Evolutionary conservation across 371 early-diverging fungal species (phyloP).

Genomic region (Fennellomyces sp.): DNA sequence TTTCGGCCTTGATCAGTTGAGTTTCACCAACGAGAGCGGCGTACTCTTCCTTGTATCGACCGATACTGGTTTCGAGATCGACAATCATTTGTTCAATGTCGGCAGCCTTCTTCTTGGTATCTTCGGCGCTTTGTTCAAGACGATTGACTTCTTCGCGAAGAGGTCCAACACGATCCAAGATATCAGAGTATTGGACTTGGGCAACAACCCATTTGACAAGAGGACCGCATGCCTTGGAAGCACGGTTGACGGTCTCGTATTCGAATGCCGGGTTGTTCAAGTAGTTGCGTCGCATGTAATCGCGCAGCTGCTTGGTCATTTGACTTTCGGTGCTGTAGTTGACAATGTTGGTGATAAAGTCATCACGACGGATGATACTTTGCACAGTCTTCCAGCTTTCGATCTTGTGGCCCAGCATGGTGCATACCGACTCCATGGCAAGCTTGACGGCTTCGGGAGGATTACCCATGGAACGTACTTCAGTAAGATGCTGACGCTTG

Average conservation of each 20-base stretch:
- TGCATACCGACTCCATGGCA: conserved; percentile 98
- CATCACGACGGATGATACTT: conserved; percentile 91
- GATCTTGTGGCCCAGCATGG: conserved; percentile 86
- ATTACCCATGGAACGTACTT: conserved; percentile 97
- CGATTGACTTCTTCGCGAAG: conserved; percentile 90
- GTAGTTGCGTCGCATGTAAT: conserved; percentile 79
- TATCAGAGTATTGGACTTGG: conserved; percentile 91
- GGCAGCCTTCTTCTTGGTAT: conserved; percentile 72
- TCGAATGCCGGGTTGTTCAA: conserved; percentile 86
- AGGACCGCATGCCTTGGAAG: conserved; percentile 99
- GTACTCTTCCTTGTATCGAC: conserved; percentile 94
- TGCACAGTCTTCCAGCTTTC: conserved; percentile 91
- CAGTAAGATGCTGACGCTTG: conserved; percentile 97
- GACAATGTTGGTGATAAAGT: conserved; percentile 97
- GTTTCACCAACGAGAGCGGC: conserved; percentile 94
- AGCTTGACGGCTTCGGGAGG: conserved; percentile 97
- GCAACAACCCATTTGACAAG: conserved; percentile 98
- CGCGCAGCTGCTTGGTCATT: conserved; percentile 75
- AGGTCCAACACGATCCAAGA: conserved; percentile 94
- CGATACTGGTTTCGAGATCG: conserved; percentile 88
- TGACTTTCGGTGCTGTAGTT: conserved; percentile 88
- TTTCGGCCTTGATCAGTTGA: conserved; percentile 91
- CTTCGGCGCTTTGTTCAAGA: conserved; percentile 82
- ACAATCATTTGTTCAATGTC: conserved; percentile 81
- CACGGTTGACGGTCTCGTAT: conserved; percentile 94